Percentiles rank a stretch among this genome's conserved stretches.
Conservation (phyloP, 495 filamentous ascomycete species). For the Massariosphaeria phaeospora region DNA sequence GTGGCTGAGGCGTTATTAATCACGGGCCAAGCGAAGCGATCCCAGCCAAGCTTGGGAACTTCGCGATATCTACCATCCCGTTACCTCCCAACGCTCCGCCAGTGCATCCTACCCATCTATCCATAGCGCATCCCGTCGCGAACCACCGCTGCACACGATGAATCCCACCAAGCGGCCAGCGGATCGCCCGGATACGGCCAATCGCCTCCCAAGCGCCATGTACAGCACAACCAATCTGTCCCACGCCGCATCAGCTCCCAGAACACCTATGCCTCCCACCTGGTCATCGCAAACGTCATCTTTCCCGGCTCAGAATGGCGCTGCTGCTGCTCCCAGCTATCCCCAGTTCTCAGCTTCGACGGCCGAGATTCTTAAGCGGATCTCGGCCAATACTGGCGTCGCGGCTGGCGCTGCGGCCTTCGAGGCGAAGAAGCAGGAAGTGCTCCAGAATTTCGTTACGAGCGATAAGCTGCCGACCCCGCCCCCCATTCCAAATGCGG, state of each 20-base stretch:
- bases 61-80: not conserved
- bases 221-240: not conserved
- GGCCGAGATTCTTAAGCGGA: conserved; percentile 29
- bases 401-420: conserved; percentile 34
- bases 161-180: not conserved
- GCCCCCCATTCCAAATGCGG: conserved; percentile 17
- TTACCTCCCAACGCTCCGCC: not conserved
- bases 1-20: no score
- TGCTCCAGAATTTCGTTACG: conserved; percentile 44
- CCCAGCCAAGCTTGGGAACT: no score
- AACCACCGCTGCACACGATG: conserved; percentile 1
- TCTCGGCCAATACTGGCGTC: conserved; percentile 24
- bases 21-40: no score
- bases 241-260: not conserved
- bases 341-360: conserved; percentile 34
- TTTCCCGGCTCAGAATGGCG: not conserved
- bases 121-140: not conserved
- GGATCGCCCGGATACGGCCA: not conserved
- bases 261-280: not conserved
- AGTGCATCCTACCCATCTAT: conserved; percentile 1
- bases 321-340: not conserved
- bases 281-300: conserved; percentile 5
- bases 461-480: conserved; percentile 38
- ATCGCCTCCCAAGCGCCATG: conserved; percentile 1
- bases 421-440: conserved; percentile 44